A percentile compares a stretch with the other conserved stretches of the same genome.
Conservation (phyloP, 257 asterid genomes). For the Fraxinus pennsylvanica region DNA sequence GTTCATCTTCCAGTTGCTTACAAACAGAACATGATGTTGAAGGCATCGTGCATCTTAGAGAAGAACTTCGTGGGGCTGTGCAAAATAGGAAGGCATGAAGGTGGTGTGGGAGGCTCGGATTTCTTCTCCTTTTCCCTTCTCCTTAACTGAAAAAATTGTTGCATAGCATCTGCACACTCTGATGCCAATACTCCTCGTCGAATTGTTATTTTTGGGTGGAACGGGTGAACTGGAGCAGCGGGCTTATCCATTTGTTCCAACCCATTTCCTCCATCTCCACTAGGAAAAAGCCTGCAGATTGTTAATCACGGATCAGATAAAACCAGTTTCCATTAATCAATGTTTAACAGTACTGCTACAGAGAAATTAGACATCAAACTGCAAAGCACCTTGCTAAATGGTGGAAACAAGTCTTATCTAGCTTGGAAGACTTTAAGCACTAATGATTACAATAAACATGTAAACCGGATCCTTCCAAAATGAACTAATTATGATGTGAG, state of each 20-base stretch:
- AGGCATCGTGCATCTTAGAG: conserved; percentile 66
- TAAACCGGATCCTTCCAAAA: not conserved
- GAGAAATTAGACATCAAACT: not conserved
- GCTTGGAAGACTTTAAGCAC: not conserved
- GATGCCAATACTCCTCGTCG: conserved; percentile 72
- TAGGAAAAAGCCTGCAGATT: conserved; percentile 78
- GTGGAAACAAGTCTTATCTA: too few relatives aligned
- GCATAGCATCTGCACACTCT: conserved; percentile 94
- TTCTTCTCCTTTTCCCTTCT: conserved; percentile 67
- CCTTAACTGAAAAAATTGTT: conserved; percentile 78
- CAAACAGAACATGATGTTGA: conserved; percentile 66
- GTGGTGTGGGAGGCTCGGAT: conserved; percentile 45
- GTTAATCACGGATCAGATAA: not conserved
- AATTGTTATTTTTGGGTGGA: conserved; percentile 78
- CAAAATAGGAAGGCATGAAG: conserved; percentile 62
- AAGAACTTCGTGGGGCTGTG: conserved; percentile 61
- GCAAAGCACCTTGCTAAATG: not conserved
- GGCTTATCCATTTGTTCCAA: conserved; percentile 60
- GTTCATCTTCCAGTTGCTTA: conserved; percentile 15
- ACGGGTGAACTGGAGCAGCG: conserved; percentile 86
- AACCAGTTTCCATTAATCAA: not conserved
- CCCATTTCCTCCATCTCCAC: conserved; percentile 55
- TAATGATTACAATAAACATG: not conserved
- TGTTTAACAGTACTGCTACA: not conserved
- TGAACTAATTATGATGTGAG: not conserved